Base-by-base conservation (phyloP, 2,329 filamentous ascomycete genomes). In the Aureobasidium sp. region DNA sequence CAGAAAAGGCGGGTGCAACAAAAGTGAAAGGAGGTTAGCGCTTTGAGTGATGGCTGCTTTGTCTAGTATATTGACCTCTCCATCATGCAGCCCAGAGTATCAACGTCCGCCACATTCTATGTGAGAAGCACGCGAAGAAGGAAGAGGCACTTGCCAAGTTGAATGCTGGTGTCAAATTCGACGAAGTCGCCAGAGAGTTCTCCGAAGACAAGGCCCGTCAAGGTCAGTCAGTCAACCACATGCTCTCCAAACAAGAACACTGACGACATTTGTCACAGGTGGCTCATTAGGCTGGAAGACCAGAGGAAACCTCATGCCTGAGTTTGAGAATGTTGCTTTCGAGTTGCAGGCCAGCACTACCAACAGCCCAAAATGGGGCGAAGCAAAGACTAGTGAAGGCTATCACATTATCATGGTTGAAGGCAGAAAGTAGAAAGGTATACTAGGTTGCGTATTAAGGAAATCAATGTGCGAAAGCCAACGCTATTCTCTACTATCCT, bases 361-460 rank as follows among this genome's bases (percentile, higher is more conserved):
- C 13, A 77, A 71, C 13, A 84, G 75, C 61, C 86, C 88, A 1
- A 86, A 84, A 69, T 81, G 82, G 69, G 87, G 78, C 1, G 86
- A 90, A 75, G 85, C 80, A 23, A 90, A 89, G 78, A 91, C 88
- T 1, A 79, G 77, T 0, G 86, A 88, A 74, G 89, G 88, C 0
- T 91, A 91, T 76, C 88, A 92, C 71, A 84, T 92, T 64, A 83
- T 92, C 65, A 90, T 91, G 84, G 88, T 91, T 3, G 84, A 86
- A 68, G 84, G 83, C 53, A 75, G 84, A 69, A 85, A 84, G 70
- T 84, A 62, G 45, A 11, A 11, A n/a, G 42, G 42, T 27, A 46
- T 2, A 27, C 23, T 46, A 10, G 13, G 23, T 19, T n/a, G 17
- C 37, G n/a, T n/a, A 19, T 6, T 2, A 19, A 38, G 37, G 7